These are phyloP conservation scores for Bremia lactucae DNA, from an alignment of 352 stramenopile species.

Conservation along the genomic window DNA sequence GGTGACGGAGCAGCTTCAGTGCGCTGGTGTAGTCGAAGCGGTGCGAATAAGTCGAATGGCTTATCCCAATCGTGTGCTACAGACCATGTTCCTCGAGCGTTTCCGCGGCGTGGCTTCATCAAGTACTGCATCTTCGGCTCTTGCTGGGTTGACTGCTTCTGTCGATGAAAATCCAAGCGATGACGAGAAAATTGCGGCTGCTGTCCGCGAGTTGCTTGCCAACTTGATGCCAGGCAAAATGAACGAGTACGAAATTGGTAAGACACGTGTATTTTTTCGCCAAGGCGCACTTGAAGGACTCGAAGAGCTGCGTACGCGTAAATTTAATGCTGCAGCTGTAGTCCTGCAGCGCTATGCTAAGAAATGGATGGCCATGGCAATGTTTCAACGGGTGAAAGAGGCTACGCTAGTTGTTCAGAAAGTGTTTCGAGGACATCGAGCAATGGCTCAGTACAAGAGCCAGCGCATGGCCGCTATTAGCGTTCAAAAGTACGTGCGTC, in stretches of 20 bases:
- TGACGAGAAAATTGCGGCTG: conserved; percentile 24
- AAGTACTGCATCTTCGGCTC: conserved; percentile 13
- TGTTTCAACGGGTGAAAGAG: conserved; percentile 47
- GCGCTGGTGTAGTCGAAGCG: conserved; percentile 97
- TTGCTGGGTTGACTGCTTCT: conserved; percentile 26
- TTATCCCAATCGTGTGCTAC: conserved; percentile 95
- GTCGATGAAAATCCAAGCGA: conserved; percentile 28
- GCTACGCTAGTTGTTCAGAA: conserved; percentile 54
- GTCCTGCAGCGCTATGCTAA: conserved; percentile 74
- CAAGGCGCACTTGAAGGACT: conserved; percentile 87
- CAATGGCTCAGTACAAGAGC: conserved; percentile 42
- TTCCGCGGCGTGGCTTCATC: conserved; percentile 57
- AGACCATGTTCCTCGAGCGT: conserved; percentile 80
- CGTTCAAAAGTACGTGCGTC: conserved; percentile 58
- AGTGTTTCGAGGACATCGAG: conserved; percentile 34
- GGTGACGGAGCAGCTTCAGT: conserved; percentile 94
- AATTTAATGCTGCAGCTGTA: conserved; percentile 70
- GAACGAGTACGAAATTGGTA: conserved; percentile 75
- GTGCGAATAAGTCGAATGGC: conserved; percentile 95
- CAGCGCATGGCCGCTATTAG: conserved; percentile 46
- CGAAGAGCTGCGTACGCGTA: conserved; percentile 74
- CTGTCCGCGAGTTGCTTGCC: conserved; percentile 40
- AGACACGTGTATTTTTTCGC: conserved; percentile 91
- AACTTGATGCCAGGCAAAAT: conserved; percentile 55
- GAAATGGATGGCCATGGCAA: conserved; percentile 64